These are phyloP conservation scores for Pythium insidiosum DNA, from an alignment of 352 stramenopile genomes.

Conservation along the genomic window DNA sequence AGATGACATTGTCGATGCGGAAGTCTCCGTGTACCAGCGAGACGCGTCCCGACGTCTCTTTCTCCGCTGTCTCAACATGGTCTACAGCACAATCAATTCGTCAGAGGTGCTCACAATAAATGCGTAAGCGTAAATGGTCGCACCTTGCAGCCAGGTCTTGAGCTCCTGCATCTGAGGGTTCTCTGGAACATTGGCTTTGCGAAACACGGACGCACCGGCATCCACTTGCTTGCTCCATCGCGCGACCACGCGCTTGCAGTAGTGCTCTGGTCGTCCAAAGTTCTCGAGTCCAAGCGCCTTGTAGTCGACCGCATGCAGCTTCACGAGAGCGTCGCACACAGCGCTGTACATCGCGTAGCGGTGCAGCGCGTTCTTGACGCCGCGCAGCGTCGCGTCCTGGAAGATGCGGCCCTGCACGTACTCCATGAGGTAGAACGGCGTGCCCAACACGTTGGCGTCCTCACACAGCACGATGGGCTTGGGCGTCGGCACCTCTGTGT, in stretches of 20 bases:
- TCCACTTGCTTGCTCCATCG: conserved; percentile 70
- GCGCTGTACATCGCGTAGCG: conserved; percentile 79
- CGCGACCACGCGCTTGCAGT: conserved; percentile 62
- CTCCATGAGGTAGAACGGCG: conserved; percentile 80
- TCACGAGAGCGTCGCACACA: conserved; percentile 50
- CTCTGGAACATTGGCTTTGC: conserved; percentile 38
- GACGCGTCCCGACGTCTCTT: conserved; percentile 6
- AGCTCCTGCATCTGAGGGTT: conserved; percentile 44
- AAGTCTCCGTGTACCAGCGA: conserved; percentile 84
- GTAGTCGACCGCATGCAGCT: conserved; percentile 61
- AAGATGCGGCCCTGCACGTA: conserved; percentile 71
- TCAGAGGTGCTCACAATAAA: too few species aligned
- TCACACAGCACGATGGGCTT: conserved; percentile 61
- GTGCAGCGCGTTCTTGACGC: conserved; percentile 48
- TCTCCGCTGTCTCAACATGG: conserved; percentile 37
- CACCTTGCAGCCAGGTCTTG: conserved; percentile 60
- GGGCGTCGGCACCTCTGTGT: conserved; percentile 57
- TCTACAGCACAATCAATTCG: too few species aligned
- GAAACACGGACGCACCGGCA: conserved; percentile 33
- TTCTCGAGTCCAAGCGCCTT: conserved; percentile 35
- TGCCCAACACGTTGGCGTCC: conserved; percentile 52
- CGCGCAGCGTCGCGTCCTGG: conserved; percentile 53
- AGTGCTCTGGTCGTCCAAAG: conserved; percentile 61
- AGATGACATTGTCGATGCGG: conserved; percentile 84
- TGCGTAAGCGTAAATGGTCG: too few species aligned